phyloP scores from a whole-genome alignment of 768 basidiomycete species.

The Hirschioporus abietinus region DNA sequence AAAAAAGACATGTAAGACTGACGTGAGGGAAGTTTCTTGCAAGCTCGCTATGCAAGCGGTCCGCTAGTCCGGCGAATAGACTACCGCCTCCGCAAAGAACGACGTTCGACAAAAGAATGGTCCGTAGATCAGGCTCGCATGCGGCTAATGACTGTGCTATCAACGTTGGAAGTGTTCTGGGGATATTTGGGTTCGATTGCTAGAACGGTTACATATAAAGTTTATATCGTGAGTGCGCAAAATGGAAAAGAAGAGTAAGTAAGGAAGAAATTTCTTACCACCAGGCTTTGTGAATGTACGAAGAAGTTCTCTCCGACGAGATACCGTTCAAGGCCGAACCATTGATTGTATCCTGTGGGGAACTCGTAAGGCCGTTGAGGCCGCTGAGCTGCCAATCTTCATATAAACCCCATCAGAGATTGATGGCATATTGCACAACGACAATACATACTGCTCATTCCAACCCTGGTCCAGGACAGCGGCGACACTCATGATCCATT shows the following conservation, averaged over 20 bases:
- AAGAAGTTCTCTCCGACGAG: conserved; percentile 88
- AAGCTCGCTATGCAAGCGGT: conserved; percentile 77
- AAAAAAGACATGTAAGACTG: conserved; percentile 27
- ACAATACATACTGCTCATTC: conserved; percentile 71
- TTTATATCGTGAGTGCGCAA: conserved; percentile 15
- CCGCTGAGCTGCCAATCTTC: conserved; percentile 54
- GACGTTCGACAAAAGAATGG: conserved; percentile 86
- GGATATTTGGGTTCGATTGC: conserved; percentile 59
- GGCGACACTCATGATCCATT: conserved; percentile 87
- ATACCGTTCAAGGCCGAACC: conserved; percentile 79
- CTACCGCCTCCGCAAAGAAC: conserved; percentile 96
- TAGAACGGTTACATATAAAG: conserved; percentile 13
- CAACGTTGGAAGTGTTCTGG: conserved; percentile 70
- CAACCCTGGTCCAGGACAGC: conserved; percentile 84
- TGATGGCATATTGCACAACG: not conserved
- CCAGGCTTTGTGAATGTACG: conserved; percentile 55
- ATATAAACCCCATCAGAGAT: not conserved
- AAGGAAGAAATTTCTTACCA: conserved; percentile 31
- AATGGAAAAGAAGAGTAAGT: conserved; percentile 6
- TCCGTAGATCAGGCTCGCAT: conserved; percentile 89
- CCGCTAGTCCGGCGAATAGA: conserved; percentile 77
- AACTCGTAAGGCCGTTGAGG: conserved; percentile 82
- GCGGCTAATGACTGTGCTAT: conserved; percentile 74
- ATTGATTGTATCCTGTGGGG: conserved; percentile 85
- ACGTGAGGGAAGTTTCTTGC: conserved; percentile 73